phyloP scores from a whole-genome alignment of 2,329 filamentous ascomycete genomes.

The Fusarium tuaranense region DNA sequence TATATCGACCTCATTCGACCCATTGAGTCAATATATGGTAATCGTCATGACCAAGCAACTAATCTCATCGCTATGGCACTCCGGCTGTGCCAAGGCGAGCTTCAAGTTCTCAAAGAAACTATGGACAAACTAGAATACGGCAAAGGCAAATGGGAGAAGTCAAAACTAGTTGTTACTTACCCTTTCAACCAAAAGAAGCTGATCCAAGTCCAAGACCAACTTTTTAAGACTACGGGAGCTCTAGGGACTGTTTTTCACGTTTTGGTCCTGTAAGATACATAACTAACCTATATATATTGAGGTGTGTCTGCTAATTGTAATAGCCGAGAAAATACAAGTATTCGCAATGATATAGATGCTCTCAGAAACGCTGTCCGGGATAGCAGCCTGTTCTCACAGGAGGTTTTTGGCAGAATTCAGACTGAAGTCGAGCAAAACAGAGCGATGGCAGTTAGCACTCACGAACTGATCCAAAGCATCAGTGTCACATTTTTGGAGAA shows the following conservation, averaged over 20 bases:
- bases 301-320: background rate
- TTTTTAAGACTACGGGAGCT: background rate
- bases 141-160: background rate
- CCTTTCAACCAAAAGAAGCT: background rate
- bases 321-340: background rate
- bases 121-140: rapidly evolving
- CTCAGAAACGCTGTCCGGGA: background rate
- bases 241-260: background rate
- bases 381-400: background rate
- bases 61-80: background rate
- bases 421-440: background rate
- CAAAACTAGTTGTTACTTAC: background rate
- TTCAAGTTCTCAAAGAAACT: rapidly evolving
- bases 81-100: rapidly evolving
- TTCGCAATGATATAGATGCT: background rate
- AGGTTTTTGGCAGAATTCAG: background rate
- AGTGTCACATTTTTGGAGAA: background rate
- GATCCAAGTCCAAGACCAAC: background rate
- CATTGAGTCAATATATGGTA: rapidly evolving
- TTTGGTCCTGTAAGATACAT: background rate
- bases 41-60: background rate
- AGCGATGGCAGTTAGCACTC: too few relatives aligned
- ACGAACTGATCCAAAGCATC: too few relatives aligned
- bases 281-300: too few relatives aligned
- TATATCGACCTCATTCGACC: background rate